Percentiles rank a stretch among this genome's conserved stretches.
Conservation (phyloP, 306 rosid species). For the apple (Malus domestica) region ASM211411v1 NC_041796.1:23968501-23969000, state of each 20-base stretch:
- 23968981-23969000: conserved; percentile 71
- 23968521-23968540: background rate
- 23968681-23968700: conserved; percentile 75
- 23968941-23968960: conserved; percentile 61
- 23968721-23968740: background rate
- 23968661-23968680: conserved; percentile 58
- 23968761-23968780: background rate
- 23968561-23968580: conserved; percentile 28
- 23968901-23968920: conserved; percentile 91
- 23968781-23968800: background rate
- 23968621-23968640: conserved; percentile 23
- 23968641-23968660: conserved; percentile 57
- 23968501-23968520: background rate
- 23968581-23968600: conserved; percentile 25
- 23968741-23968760: background rate
- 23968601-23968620: conserved; percentile 40
- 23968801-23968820: background rate
- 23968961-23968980: conserved; percentile 44
- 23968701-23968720: conserved; percentile 3
- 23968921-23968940: conserved; percentile 59
- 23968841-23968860: conserved; percentile 53
- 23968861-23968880: conserved; percentile 71
- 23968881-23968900: conserved; percentile 67
- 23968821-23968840: conserved; percentile 3
- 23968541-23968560: conserved; percentile 13